Evolutionary conservation across 2,329 filamentous ascomycete species (phyloP).

Genomic region (Fusarium sp.): DNA sequence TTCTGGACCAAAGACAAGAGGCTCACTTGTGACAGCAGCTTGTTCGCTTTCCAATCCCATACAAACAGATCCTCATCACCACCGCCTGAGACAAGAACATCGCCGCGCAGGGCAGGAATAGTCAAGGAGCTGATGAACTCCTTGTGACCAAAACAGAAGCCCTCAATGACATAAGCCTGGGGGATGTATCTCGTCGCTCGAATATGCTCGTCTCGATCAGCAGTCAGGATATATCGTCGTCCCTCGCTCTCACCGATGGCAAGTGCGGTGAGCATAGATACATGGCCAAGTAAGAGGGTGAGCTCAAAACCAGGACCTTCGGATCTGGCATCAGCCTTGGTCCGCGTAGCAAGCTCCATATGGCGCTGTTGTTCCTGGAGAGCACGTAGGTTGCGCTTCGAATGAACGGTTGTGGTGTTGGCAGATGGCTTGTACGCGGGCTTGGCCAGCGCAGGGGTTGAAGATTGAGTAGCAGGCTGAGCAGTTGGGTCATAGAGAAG

Average conservation of each 20-base stretch:
- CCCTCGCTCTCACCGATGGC: conserved; percentile 61
- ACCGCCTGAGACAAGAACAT: conserved; percentile 85
- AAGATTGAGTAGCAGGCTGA: conserved; percentile 21
- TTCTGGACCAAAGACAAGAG: conserved; percentile 60
- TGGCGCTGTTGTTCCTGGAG: conserved; percentile 69
- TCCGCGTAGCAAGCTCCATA: conserved; percentile 51
- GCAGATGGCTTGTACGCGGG: conserved; percentile 62
- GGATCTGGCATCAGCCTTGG: conserved; percentile 48
- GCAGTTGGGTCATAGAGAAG: conserved; percentile 57
- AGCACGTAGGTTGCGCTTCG: conserved; percentile 70
- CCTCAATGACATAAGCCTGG: conserved; percentile 89
- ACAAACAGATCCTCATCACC: conserved; percentile 83
- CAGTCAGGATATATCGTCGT: conserved; percentile 66
- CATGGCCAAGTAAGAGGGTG: conserved; percentile 87
- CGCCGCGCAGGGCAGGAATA: conserved; percentile 66
- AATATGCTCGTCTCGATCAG: conserved; percentile 78
- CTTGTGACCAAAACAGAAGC: conserved; percentile 88
- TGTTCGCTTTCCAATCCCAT: conserved; percentile 81
- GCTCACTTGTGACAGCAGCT: conserved; percentile 66
- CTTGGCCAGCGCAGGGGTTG: conserved; percentile 44
- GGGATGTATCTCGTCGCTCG: conserved; percentile 84
- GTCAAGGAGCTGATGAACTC: conserved; percentile 86
- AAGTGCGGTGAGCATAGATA: conserved; percentile 91
- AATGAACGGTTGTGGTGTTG: conserved; percentile 73
- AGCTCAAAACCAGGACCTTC: conserved; percentile 74